phyloP scores from a whole-genome alignment of 352 stramenopile species.

The Plasmopara viticola region DNA sequence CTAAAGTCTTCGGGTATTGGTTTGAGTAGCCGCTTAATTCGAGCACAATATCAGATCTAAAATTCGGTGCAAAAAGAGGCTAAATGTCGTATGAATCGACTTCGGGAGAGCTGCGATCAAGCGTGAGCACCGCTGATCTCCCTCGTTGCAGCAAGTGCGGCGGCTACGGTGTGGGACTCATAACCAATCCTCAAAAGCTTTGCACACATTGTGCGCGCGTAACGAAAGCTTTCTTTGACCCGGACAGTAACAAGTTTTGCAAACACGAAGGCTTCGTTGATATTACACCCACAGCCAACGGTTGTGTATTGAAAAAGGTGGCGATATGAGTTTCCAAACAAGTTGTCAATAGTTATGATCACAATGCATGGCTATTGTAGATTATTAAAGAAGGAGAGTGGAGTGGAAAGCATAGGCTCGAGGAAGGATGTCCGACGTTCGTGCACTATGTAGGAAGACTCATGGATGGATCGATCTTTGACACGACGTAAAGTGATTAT shows the following conservation, averaged over 20 bases:
- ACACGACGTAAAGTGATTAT: constrained; percentile 55
- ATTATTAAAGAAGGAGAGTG: constrained; percentile 52
- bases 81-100: no score
- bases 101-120: constrained; percentile 1
- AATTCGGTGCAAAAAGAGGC: constrained; percentile 12
- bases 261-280: constrained; percentile 72
- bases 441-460: constrained; percentile 82
- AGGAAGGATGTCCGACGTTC: constrained; percentile 81
- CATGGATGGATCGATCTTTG: constrained; percentile 82
- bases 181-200: constrained; percentile 65
- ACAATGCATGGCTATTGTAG: constrained; percentile 12
- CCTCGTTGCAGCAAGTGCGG: constrained; percentile 63
- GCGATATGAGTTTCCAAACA: neutral
- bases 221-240: constrained; percentile 76
- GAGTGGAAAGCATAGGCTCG: constrained; percentile 36
- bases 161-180: constrained; percentile 57
- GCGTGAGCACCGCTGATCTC: constrained; percentile 20
- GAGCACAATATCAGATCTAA: neutral
- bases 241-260: constrained; percentile 56
- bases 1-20: no score
- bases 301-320: constrained; percentile 79
- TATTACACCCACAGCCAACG: constrained; percentile 68
- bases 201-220: constrained; percentile 63
- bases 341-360: neutral
- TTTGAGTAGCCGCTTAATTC: no score